phyloP scores from a whole-genome alignment of 208 protist species.

The Eutreptiella sp. region DNA sequence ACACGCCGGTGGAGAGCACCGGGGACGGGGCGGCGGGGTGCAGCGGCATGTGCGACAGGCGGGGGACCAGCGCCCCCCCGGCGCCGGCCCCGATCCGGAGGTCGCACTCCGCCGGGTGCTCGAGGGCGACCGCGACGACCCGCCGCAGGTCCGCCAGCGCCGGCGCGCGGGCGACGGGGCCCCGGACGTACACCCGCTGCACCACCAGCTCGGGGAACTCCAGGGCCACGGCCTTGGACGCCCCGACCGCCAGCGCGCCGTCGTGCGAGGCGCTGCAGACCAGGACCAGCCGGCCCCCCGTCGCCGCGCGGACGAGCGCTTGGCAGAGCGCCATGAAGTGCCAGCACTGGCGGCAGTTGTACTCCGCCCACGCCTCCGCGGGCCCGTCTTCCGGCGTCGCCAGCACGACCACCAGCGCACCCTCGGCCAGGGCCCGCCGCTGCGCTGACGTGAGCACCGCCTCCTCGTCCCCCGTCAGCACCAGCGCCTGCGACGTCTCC shows the following conservation, averaged over 20 bases:
- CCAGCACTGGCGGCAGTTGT: too few species aligned
- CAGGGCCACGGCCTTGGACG: slow-evolving; percentile 28
- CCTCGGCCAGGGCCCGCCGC: too few species aligned
- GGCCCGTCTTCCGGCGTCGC: too few species aligned
- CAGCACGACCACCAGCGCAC: too few species aligned
- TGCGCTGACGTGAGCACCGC: too few species aligned
- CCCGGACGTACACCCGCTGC: not conserved
- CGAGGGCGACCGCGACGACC: not conserved
- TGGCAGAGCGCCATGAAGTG: too few species aligned
- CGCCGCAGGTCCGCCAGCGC: too few species aligned
- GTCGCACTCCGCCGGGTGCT: too few species aligned
- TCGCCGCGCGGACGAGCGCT: not conserved
- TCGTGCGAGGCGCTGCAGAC: not conserved
- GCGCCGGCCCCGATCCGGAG: too few species aligned
- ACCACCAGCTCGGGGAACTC: slow-evolving; percentile 24
- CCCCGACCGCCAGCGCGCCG: slow-evolving; percentile 8
- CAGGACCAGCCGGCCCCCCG: slow-evolving; percentile 8
- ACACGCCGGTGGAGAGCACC: not conserved
- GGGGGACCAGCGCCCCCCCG: not conserved
- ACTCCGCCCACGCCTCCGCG: too few species aligned
- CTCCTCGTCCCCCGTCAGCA: too few species aligned
- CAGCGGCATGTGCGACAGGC: not conserved
- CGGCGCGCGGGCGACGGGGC: not conserved
- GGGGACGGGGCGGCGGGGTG: not conserved
- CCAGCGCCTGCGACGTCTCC: too few species aligned